Conservation (phyloP, 352 stramenopile species). For the Aphanomyces stellatus region DNA sequence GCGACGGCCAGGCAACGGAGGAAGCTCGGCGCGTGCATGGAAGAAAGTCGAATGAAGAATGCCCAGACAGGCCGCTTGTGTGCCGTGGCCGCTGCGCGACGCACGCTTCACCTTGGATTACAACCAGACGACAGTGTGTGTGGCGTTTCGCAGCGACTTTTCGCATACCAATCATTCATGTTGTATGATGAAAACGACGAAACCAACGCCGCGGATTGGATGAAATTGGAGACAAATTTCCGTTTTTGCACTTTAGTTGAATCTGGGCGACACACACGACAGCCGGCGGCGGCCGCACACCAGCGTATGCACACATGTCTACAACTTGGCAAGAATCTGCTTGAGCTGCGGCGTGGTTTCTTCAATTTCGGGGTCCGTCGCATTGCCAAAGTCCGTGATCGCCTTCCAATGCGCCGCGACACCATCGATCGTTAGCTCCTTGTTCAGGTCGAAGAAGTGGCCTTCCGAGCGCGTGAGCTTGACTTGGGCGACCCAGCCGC, state of each 20-base stretch:
- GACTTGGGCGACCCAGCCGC: conserved; percentile 73
- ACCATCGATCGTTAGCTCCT: conserved; percentile 63
- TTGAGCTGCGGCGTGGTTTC: conserved; percentile 71
- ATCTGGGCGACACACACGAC: no score
- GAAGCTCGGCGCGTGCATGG: background rate
- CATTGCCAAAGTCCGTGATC: conserved; percentile 69
- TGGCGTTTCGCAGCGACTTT: no score
- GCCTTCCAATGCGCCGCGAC: conserved; percentile 65
- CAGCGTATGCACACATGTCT: conserved; percentile 21
- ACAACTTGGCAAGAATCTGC: conserved; percentile 75
- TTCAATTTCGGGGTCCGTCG: conserved; percentile 67
- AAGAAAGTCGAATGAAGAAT: background rate
- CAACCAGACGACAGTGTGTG: no score
- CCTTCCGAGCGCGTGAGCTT: conserved; percentile 68
- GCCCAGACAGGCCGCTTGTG: no score
- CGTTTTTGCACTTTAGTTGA: no score
- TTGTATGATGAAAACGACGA: no score
- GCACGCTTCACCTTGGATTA: background rate
- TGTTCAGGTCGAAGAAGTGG: conserved; percentile 58
- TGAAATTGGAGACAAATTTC: no score
- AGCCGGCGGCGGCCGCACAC: background rate
- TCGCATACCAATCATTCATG: no score
- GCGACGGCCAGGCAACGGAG: background rate
- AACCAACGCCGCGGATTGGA: no score
- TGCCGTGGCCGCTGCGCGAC: no score